Base-by-base conservation (phyloP, 2,329 filamentous ascomycete genomes). In the Aspergillus fijiensis region DNA sequence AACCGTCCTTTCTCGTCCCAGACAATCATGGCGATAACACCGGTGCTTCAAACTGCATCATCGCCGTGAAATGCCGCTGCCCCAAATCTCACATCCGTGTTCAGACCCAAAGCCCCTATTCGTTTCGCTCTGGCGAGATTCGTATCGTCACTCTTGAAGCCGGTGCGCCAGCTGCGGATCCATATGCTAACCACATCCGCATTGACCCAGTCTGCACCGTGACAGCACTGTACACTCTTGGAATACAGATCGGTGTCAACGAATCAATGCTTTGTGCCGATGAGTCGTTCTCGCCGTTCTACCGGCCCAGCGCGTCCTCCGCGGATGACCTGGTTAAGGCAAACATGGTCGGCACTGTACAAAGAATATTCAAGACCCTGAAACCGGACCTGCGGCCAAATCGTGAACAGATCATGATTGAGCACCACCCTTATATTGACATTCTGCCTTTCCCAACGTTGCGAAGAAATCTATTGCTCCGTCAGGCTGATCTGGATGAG, bases 231-330 rank as follows among this genome's bases (percentile, higher is more conserved):
- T 55, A 45, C 27, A 42, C n/a, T 16, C 53, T 68, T 11, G 55
- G 57, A 19, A 63, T 65, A 51, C 67, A 71, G 19, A 49, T 73
- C 11, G 69, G 69, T 4, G 57, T 73, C 21, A 66, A 61, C 3
- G 61, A 67, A 35, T 64, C 68, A 1, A 58, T 61, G 27, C 57
- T 73, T 19, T 74, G 71, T 55, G 63, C 49, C 3, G 64, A 68
- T 1, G 63, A 68, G 29, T 60, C 64, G n/a, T 35, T 61, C 10
- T 74, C 71, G 1, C 69, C 69, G 1, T 74, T 74, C 59, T 72
- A 67, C 51, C 67, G 66, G 4, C 21, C 48, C 3, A 55, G 21
- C 29, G 33, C 42, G 2, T 47, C 48, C 1, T 51, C 27, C 3
- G n/a, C 47, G 3, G 58, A 63, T 10, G 48, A 61, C 5, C 27